Evolutionary conservation across 106 monocot genomes (phyloP).

Genomic region (Acorus calamus): DNA sequence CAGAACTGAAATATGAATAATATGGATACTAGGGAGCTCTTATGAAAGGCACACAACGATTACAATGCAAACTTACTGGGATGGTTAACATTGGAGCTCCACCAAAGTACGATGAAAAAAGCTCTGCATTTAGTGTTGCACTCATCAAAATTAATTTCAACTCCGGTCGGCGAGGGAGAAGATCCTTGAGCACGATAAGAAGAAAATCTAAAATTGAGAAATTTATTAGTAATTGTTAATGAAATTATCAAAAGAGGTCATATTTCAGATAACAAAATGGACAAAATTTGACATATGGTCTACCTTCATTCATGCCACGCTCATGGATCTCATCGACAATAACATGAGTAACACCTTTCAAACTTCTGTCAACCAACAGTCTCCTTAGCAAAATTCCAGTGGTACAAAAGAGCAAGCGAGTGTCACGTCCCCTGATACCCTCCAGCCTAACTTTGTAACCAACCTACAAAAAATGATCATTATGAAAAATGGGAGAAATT

Average conservation of each 20-base stretch:
- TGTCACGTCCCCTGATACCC: slow-evolving; percentile 91
- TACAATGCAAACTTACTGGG: slow-evolving; percentile 48
- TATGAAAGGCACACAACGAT: no score
- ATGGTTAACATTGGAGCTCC: slow-evolving; percentile 93
- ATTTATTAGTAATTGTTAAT: neutral
- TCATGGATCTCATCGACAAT: slow-evolving; percentile 99
- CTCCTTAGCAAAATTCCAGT: slow-evolving; percentile 91
- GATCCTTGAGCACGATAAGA: slow-evolving; percentile 92
- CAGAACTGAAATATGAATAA: no score
- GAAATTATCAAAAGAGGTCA: neutral
- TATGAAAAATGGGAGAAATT: neutral
- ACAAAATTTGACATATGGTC: neutral
- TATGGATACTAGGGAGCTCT: no score
- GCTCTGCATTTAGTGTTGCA: slow-evolving; percentile 97
- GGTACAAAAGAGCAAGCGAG: slow-evolving; percentile 85
- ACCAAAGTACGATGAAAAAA: slow-evolving; percentile 95
- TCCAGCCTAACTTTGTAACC: slow-evolving; percentile 97
- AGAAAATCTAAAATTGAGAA: slow-evolving; percentile 69
- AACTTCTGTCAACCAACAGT: slow-evolving; percentile 74
- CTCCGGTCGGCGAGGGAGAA: slow-evolving; percentile 87
- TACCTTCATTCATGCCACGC: slow-evolving; percentile 99
- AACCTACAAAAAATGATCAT: slow-evolving; percentile 38
- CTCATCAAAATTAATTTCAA: slow-evolving; percentile 91
- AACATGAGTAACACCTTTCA: slow-evolving; percentile 96
- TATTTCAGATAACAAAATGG: neutral